Conservation (phyloP, 2,329 filamentous ascomycete species). For the Corinectria fuckeliana region DNA sequence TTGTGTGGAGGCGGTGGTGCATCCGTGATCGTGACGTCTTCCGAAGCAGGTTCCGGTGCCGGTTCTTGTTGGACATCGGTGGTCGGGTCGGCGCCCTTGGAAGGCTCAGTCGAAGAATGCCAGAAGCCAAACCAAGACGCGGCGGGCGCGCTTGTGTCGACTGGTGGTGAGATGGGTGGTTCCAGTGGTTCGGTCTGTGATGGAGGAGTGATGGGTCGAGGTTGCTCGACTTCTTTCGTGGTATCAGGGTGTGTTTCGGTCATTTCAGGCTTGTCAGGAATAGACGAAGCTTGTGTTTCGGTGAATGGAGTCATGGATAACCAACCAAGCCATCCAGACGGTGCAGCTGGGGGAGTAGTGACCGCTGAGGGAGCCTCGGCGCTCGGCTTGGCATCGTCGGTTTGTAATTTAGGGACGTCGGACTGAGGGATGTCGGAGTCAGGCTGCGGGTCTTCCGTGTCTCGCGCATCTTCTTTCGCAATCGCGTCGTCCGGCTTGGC, state of each 20-base stretch:
- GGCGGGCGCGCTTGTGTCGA: conserved; percentile 27
- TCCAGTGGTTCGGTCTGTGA: conserved; percentile 28
- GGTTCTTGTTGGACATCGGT: conserved; percentile 16
- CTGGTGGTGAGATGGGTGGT: conserved; percentile 15
- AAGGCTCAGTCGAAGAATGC: conserved; percentile 36
- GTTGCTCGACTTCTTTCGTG: conserved; percentile 21
- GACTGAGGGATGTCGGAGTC: conserved; percentile 5
- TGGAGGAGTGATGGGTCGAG: conserved; percentile 33
- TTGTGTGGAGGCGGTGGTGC: conserved; percentile 43
- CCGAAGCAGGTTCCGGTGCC: conserved; percentile 32
- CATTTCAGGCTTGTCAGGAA: not conserved
- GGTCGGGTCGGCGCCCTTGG: conserved; percentile 20
- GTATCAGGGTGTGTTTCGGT: conserved; percentile 24
- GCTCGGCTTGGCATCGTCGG: conserved; percentile 7
- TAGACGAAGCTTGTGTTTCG: conserved; percentile 27
- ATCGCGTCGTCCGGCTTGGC: conserved; percentile 27
- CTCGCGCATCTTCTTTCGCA: conserved; percentile 17
- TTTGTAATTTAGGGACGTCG: not conserved
- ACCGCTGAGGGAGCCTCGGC: not conserved
- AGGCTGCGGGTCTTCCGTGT: conserved; percentile 19
- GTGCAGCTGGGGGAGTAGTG: conserved; percentile 35
- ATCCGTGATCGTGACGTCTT: conserved; percentile 54
- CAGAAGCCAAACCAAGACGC: conserved; percentile 52
- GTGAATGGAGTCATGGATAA: conserved; percentile 44
- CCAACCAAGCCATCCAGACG: conserved; percentile 65